Evolutionary conservation across 352 stramenopile genomes (phyloP), one percentile per base, ranked within the genome.

Genomic region (Pythium sukuiense): DNA sequence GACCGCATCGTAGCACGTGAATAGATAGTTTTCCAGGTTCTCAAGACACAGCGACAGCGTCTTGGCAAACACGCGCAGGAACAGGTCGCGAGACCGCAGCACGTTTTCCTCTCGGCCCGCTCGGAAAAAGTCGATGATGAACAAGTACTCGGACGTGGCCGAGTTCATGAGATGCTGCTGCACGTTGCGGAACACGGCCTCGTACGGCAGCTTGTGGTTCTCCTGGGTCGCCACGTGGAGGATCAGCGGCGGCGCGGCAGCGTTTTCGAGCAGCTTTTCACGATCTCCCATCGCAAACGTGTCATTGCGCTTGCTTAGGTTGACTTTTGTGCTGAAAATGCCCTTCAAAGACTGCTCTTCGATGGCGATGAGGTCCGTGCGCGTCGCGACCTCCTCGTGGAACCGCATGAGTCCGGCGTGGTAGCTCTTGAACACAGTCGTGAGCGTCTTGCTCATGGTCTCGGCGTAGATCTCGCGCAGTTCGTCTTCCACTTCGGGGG

Each of bases 21-120:
- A 99, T 2, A 99, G 72, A 66, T 99, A 99, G 76, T 99, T 99
- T 65, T 99, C 97, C 54, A 99, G 74, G 68, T 99, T 97, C 70
- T 99, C 97, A 16, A 99, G 77, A 48, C 97, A 92, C 29, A 98
- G 63, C 3, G 88, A 96, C n/a, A 99, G 78, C 29, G 97, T 99
- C 71, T 96, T 97, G 7, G 90, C 87, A 83, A 99, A 99, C 7
- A 99, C 93, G 26, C 88, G 83, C 50, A 98, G 80, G 71, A 99
- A 99, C 12, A 97, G 83, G 64, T 99, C 95, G 1, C 84, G 76
- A n/a, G 82, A 83, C 7, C 81, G 81, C 26, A 90, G 62, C 9
- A 77, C 73, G 48, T 87, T 81, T 57, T 92, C 75, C 24, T 93
- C 86, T 16, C 86, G 77, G 29, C 78, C 85, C 14, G 93, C 77